A percentile compares a stretch with the other conserved stretches of the same genome.
Evolutionary conservation across 1,284 basidiomycete species (phyloP).

Genomic region (Hemileia vastatrix): DNA sequence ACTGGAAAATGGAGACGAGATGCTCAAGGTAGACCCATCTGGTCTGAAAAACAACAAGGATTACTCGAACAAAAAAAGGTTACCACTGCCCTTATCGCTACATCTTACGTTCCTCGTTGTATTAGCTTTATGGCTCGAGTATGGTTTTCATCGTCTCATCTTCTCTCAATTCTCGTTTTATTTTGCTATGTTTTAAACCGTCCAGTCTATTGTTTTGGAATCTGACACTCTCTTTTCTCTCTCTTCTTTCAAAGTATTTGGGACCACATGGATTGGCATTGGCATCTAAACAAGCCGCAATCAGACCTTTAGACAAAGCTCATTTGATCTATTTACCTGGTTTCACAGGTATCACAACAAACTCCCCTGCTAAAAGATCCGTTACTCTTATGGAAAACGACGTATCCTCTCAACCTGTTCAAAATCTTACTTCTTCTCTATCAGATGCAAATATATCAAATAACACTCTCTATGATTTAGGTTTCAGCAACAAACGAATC

Average conservation of each 20-base stretch:
- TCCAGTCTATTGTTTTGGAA: too few relatives aligned
- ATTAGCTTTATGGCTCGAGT: slow-evolving; percentile 5
- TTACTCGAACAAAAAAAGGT: slow-evolving; percentile 14
- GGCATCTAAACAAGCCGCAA: neutral
- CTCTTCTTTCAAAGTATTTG: neutral
- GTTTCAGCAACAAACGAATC: too few relatives aligned
- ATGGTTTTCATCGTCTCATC: neutral
- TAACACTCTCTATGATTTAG: too few relatives aligned
- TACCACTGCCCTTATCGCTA: neutral
- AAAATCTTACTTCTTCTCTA: too few relatives aligned
- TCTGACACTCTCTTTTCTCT: neutral
- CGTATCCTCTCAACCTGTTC: too few relatives aligned
- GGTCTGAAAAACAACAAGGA: slow-evolving; percentile 8
- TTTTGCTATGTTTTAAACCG: too few relatives aligned
- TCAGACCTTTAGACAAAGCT: neutral
- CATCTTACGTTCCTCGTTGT: neutral
- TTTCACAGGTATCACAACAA: slow-evolving; percentile 3
- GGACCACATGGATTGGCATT: neutral
- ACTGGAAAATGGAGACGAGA: slow-evolving; percentile 4
- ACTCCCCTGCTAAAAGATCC: neutral
- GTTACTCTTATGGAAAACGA: too few relatives aligned
- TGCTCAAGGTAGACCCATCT: slow-evolving; percentile 2
- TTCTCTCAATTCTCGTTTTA: too few relatives aligned
- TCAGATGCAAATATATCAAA: too few relatives aligned
- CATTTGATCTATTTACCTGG: slow-evolving; percentile 1